Base-by-base conservation (phyloP, 192 early-diverging fungal genomes). In the Backusella macrospora region DNA sequence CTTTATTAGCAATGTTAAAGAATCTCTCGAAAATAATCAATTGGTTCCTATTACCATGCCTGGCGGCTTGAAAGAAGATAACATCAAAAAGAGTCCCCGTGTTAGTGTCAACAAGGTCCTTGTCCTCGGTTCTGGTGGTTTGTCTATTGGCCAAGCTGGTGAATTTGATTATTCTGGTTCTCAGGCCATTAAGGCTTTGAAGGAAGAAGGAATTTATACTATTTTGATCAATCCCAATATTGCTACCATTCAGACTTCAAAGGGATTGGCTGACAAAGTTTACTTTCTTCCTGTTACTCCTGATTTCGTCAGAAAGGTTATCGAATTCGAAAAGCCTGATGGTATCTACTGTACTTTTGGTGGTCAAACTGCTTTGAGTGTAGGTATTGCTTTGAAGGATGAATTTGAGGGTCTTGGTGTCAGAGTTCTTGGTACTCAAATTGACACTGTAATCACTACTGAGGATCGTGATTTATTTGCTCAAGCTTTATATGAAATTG, bases 101-200 rank as follows among this genome's bases (percentile, higher is more conserved):
- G 95, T 86, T 59, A 84, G 77, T 76, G 90, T 91, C 84, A 92
- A 92, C 80, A 98, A 97, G 87, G 98, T 98, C 34, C 87, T 99
- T 68, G 90, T 99, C 37, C 89, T 99, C 59, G 98, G 98, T 68
- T 97, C 95, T 29, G 98, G 98, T 66, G 98, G 98, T 76, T 84
- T 99, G 67, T 95, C 94, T 38, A 99, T 99, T 76, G 98, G 98
- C 38, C 98, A 99, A 83, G 98, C 98, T 52, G 98, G 97, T 63
- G 97, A 99, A 88, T 99, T 99, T 75, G 97, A 99, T 83, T 99
- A 99, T 85, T 99, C 97, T 77, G 96, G 96, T 65, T 94, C 93
- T 45, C 92, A 90, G 85, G 96, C 96, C 6, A 99, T 99, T 88
- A 99, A 99, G 86, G 97, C 97, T 34, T 87, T 99, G 73, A 97